Conservation (phyloP, 202 grass and related monocot genomes). For the Cymbopogon flexuosus region DNA sequence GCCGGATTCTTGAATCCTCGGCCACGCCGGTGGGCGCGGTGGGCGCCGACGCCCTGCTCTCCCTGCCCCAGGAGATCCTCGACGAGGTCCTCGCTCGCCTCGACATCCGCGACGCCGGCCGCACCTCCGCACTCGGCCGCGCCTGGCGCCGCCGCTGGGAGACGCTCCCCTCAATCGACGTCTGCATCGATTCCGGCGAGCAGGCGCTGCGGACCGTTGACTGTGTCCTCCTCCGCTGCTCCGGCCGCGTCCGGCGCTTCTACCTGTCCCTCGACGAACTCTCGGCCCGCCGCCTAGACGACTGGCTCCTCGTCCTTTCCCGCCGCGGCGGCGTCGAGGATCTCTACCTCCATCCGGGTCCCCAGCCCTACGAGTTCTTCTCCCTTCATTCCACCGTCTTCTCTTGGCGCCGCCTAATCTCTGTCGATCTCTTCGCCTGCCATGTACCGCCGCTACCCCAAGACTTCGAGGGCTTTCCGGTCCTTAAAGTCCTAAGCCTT, state of each 20-base stretch:
- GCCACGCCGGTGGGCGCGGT: not conserved
- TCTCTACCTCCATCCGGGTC: not conserved
- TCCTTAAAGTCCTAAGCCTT: not conserved
- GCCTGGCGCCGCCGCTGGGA: constrained; percentile 39
- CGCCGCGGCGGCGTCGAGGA: constrained; percentile 2
- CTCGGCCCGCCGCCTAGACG: constrained; percentile 8
- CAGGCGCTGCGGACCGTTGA: not conserved
- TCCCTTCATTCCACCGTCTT: constrained; percentile 21
- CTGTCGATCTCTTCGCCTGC: not conserved
- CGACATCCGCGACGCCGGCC: constrained; percentile 25
- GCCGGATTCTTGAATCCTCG: not conserved
- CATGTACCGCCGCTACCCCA: constrained; percentile 10
- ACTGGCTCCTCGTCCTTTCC: constrained; percentile 15
- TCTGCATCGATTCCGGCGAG: not conserved
- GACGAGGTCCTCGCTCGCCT: constrained; percentile 7
- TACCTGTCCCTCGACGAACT: not conserved
- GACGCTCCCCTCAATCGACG: constrained; percentile 14
- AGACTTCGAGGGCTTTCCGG: constrained; percentile 17
- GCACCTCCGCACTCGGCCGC: constrained; percentile 33
- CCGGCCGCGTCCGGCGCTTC: constrained; percentile 4
- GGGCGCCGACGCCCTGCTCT: constrained; percentile 27
- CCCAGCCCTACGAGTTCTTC: not conserved
- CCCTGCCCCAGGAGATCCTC: constrained; percentile 4
- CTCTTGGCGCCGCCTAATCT: constrained; percentile 11
- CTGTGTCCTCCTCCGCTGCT: not conserved